These are phyloP conservation scores for Staphylotrichum longicolle DNA, from an alignment of 495 filamentous ascomycete genomes.

Conservation along the genomic window DNA sequence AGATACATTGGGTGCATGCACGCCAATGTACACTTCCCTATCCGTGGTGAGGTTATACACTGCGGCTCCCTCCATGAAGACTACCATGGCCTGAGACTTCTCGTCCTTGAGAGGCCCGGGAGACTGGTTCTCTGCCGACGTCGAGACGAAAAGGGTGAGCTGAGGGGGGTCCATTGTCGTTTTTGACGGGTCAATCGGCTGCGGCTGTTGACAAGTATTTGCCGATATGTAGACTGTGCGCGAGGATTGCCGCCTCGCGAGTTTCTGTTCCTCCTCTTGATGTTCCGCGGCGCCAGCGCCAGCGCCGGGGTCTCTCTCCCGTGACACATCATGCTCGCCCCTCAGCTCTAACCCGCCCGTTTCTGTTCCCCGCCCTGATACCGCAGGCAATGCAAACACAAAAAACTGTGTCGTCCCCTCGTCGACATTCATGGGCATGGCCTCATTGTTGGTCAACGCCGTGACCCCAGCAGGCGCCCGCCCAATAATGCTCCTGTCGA, in stretches of 20 bases:
- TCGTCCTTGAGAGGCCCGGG: slow-evolving; percentile 61
- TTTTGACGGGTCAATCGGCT: slow-evolving; percentile 41
- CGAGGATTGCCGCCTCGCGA: slow-evolving; percentile 30
- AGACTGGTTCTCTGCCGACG: slow-evolving; percentile 56
- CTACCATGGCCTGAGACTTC: slow-evolving; percentile 42
- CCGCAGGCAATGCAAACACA: slow-evolving; percentile 29
- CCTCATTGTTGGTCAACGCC: slow-evolving; percentile 63
- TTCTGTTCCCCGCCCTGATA: slow-evolving; percentile 21
- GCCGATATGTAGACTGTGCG: slow-evolving; percentile 71
- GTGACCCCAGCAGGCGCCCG: slow-evolving; percentile 50
- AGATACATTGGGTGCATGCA: slow-evolving; percentile 64
- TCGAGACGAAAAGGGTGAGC: slow-evolving; percentile 75
- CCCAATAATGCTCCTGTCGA: slow-evolving; percentile 62
- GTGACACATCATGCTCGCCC: slow-evolving; percentile 2
- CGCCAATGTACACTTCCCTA: slow-evolving; percentile 67
- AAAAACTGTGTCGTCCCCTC: slow-evolving; percentile 52
- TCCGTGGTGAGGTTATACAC: slow-evolving; percentile 53
- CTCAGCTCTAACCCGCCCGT: slow-evolving; percentile 25
- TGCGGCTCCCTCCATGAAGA: slow-evolving; percentile 59
- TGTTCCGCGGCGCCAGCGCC: slow-evolving; percentile 18
- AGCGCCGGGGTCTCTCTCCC: slow-evolving; percentile 11
- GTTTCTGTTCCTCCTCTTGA: slow-evolving; percentile 3
- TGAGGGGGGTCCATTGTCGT: slow-evolving; percentile 57
- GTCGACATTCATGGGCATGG: slow-evolving; percentile 51
- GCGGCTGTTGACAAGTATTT: slow-evolving; percentile 76